Percentiles rank a stretch among this genome's conserved stretches.
phyloP scores from a whole-genome alignment of 345 rosid species.

The Gossypium thurberi region DNA sequence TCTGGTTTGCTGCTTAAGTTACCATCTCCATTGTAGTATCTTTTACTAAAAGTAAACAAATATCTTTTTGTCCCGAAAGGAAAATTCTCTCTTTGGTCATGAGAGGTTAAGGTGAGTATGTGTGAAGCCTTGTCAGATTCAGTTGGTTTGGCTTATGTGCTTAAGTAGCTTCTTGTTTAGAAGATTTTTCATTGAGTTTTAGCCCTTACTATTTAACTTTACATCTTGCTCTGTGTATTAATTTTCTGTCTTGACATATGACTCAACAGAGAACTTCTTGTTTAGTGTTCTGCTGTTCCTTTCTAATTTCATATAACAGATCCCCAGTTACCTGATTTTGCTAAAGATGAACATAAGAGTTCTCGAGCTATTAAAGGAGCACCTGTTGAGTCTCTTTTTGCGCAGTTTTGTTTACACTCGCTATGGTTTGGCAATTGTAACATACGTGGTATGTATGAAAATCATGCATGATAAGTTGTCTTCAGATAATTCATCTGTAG shows the following conservation, averaged over 20 bases:
- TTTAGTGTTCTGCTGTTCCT: neutral
- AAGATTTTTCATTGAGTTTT: neutral
- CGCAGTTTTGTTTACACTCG: slow-evolving; percentile 76
- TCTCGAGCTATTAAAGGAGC: slow-evolving; percentile 90
- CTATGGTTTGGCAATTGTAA: slow-evolving; percentile 93
- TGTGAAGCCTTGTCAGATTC: too few species aligned
- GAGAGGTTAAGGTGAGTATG: neutral
- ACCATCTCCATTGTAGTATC: neutral
- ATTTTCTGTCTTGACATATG: neutral
- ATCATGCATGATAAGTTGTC: neutral
- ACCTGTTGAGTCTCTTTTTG: slow-evolving; percentile 69
- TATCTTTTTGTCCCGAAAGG: neutral
- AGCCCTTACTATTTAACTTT: slow-evolving; percentile 2
- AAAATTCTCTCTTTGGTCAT: neutral
- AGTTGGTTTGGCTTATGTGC: slow-evolving; percentile 5
- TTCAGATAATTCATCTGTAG: neutral
- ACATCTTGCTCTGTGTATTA: neutral
- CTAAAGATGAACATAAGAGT: slow-evolving; percentile 54
- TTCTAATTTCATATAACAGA: slow-evolving; percentile 27
- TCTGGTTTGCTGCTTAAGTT: neutral
- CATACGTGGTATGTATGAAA: slow-evolving; percentile 65
- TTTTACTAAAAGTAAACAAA: neutral
- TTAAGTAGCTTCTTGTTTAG: neutral
- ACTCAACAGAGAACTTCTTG: neutral
- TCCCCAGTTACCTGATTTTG: slow-evolving; percentile 35